Base-by-base conservation (phyloP, 1,284 basidiomycete genomes). In the Moesziomyces sp. region DNA sequence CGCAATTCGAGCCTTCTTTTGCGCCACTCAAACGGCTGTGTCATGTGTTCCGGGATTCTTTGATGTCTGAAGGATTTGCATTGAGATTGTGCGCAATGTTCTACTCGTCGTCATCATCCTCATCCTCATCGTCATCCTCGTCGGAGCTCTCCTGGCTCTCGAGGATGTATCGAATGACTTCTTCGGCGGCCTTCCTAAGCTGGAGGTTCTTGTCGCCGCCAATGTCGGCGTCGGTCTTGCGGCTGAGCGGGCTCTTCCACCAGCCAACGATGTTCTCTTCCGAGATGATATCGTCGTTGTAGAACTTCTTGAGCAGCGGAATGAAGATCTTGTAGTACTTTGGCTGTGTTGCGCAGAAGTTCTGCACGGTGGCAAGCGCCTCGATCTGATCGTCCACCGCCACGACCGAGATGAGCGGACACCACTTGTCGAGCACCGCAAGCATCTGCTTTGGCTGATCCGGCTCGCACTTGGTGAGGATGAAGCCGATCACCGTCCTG, bases 401-500 rank as follows among this genome's bases (percentile, higher is more conserved):
- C 26, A 86, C 69, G 46, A 77, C 80, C 48, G 75, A 72, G 50
- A 86, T 73, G 30, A 86, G 63, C 2, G 74, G 77, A 28, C 83
- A 84, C 86, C 86, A 86, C 46, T 84, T 77, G 52, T 79, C 76
- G 24, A 85, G 69, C 26, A 84, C 51, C 35, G 69, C 75, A 46
- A 78, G 77, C 38, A 81, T 79, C 30, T 58, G 54, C 30, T 74
- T 76, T 19, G 73, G 63, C 33, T 74, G 69, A 6, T 77, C 74
- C 1, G 81, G 73, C 1, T 72, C 59, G 64, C 77, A 82, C 46
- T 76, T 74, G 42, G 47, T 58, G 50, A 83, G 66, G 42, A 81
- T 61, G 40, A 77, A 76, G 21, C 87, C 87, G 35, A 95, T 87
- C 28, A 94, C 92, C 16, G 90, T 90, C 83, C 91, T 90, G 54